phyloP scores from a whole-genome alignment of 192 early-diverging fungal species.

The Umbelopsis sp. region DNA sequence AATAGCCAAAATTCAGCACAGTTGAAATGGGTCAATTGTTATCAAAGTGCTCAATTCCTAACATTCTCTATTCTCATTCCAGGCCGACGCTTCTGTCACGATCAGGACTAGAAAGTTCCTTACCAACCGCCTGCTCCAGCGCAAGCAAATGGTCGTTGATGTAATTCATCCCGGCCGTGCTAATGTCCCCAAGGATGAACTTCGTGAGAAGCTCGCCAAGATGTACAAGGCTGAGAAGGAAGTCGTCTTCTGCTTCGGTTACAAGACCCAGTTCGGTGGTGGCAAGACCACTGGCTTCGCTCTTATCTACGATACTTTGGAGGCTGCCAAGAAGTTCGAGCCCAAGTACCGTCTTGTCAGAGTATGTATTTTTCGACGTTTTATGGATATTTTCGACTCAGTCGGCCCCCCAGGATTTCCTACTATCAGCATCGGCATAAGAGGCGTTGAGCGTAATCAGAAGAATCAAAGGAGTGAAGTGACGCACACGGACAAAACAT shows the following conservation, averaged over 20 bases:
- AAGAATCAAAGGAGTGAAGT: too few species aligned
- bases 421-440: too few species aligned
- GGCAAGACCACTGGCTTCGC: conserved; percentile 95
- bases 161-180: conserved; percentile 93
- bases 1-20: not conserved
- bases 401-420: too few species aligned
- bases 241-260: conserved; percentile 90
- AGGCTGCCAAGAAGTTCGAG: conserved; percentile 97
- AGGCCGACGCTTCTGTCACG: conserved; percentile 71
- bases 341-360: conserved; percentile 95
- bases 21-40: not conserved
- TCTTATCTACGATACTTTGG: conserved; percentile 93
- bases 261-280: conserved; percentile 96
- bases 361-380: conserved; percentile 40
- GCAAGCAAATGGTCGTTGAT: conserved; percentile 98
- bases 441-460: too few species aligned
- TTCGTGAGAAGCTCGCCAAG: conserved; percentile 94
- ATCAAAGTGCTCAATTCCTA: not conserved
- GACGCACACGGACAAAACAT: too few species aligned
- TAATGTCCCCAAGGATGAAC: conserved; percentile 90
- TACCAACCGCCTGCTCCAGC: conserved; percentile 96
- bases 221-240: conserved; percentile 93
- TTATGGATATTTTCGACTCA: too few species aligned
- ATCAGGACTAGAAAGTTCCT: conserved; percentile 99
- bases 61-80: not conserved